Conservation (phyloP, 176 grass and related monocot genomes). For the Rhynchospora breviuscula region DNA sequence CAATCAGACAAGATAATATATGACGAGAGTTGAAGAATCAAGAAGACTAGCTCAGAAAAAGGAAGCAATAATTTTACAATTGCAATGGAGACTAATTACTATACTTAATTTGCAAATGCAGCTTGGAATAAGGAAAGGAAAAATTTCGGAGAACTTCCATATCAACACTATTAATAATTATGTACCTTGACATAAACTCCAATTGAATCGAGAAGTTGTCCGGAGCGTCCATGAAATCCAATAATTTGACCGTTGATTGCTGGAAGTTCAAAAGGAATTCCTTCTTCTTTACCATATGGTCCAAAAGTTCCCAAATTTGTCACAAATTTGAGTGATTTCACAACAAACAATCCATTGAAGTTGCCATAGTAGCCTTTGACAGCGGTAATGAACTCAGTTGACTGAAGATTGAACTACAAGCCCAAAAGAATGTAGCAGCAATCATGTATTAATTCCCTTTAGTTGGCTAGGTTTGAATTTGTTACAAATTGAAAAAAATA, state of each 20-base stretch:
- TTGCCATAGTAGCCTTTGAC: conserved; percentile 26
- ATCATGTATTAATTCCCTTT: no score
- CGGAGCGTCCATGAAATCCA: conserved; percentile 45
- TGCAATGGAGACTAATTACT: not conserved
- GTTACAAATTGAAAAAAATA: no score
- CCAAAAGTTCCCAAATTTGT: conserved; percentile 33
- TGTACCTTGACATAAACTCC: conserved; percentile 37
- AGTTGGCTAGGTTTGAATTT: no score
- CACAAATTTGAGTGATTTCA: conserved; percentile 39
- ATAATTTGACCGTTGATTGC: conserved; percentile 35
- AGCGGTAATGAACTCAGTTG: conserved; percentile 31
- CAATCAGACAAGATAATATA: not conserved
- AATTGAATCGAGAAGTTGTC: conserved; percentile 32
- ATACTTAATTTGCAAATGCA: not conserved
- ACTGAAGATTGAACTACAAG: conserved; percentile 26
- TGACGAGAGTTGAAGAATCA: not conserved
- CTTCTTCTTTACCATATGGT: conserved; percentile 34
- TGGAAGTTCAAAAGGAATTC: conserved; percentile 40
- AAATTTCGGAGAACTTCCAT: not conserved
- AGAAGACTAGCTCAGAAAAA: not conserved
- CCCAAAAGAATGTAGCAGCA: no score
- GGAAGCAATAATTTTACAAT: not conserved
- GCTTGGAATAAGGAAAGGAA: not conserved
- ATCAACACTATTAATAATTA: not conserved
- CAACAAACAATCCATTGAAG: not conserved